These are phyloP conservation scores for Papiliotrema laurentii DNA, from an alignment of 1,284 basidiomycete species.

Conservation along the genomic window DNA sequence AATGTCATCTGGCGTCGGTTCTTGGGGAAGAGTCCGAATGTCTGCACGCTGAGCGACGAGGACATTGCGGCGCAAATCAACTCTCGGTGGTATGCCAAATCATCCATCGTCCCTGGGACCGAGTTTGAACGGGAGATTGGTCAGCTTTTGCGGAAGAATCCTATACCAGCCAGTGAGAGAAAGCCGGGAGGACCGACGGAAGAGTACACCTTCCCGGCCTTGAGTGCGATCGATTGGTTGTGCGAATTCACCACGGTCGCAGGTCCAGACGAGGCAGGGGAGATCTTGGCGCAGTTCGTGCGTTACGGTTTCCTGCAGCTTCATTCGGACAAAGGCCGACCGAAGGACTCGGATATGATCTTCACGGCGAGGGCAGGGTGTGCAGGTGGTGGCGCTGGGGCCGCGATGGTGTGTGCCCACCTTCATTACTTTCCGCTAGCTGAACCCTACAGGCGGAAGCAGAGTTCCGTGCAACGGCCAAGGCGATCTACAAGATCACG, in stretches of 20 bases:
- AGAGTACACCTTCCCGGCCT: slow-evolving; percentile 79
- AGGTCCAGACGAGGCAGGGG: slow-evolving; percentile 92
- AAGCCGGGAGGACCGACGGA: slow-evolving; percentile 9
- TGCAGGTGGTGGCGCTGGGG: slow-evolving; percentile 42
- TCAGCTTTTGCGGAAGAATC: slow-evolving; percentile 38
- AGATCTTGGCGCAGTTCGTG: slow-evolving; percentile 96
- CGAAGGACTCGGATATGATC: slow-evolving; percentile 80
- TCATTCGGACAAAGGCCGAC: slow-evolving; percentile 62
- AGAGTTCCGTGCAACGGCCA: slow-evolving; percentile 91
- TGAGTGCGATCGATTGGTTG: slow-evolving; percentile 89
- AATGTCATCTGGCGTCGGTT: slow-evolving; percentile 94
- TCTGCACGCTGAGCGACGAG: slow-evolving; percentile 47
- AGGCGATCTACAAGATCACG: slow-evolving; percentile 89
- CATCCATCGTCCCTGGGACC: slow-evolving; percentile 23
- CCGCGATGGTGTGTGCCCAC: slow-evolving; percentile 31
- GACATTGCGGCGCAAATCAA: slow-evolving; percentile 43
- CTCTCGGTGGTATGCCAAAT: slow-evolving; percentile 35
- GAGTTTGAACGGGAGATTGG: slow-evolving; percentile 51
- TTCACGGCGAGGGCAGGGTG: slow-evolving; percentile 61
- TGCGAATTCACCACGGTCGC: slow-evolving; percentile 96
- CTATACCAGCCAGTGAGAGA: slow-evolving; percentile 12
- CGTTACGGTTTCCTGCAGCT: slow-evolving; percentile 85
- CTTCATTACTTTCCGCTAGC: not conserved
- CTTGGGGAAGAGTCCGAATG: slow-evolving; percentile 79
- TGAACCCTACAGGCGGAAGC: slow-evolving; percentile 55